These are phyloP conservation scores for Ophiocordyceps camponoti-saundersi DNA, from an alignment of 2,329 filamentous ascomycete genomes.

Conservation along the genomic window DNA sequence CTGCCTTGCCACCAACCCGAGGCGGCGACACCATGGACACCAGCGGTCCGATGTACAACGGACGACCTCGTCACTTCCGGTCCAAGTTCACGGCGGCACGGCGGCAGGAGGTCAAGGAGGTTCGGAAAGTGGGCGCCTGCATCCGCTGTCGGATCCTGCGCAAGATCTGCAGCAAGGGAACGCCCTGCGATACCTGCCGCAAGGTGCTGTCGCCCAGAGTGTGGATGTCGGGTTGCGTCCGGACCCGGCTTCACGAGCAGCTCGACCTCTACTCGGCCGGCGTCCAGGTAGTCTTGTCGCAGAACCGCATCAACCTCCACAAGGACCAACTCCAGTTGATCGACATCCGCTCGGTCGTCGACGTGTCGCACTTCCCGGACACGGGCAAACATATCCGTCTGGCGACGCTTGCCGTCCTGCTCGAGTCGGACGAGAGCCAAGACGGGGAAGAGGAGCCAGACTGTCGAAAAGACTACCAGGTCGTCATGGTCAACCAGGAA, in stretches of 20 bases:
- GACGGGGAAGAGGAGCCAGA: conserved; percentile 13
- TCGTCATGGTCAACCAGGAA: conserved; percentile 43
- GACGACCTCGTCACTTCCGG: conserved; percentile 33
- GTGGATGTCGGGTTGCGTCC: conserved; percentile 48
- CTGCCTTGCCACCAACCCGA: conserved; percentile 15
- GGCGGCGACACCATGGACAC: conserved; percentile 39
- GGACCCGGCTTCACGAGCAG: conserved; percentile 43
- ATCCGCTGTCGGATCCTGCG: conserved; percentile 48
- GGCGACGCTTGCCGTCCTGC: conserved; percentile 13
- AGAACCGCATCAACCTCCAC: conserved; percentile 38
- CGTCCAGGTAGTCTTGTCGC: conserved; percentile 44
- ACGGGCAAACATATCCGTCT: conserved; percentile 25
- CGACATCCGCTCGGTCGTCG: conserved; percentile 31
- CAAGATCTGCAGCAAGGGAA: conserved; percentile 49
- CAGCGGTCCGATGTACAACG: conserved; percentile 22
- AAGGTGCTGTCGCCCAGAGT: conserved; percentile 46
- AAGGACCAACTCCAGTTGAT: conserved; percentile 32
- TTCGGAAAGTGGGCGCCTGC: conserved; percentile 47
- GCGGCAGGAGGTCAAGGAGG: conserved; percentile 48
- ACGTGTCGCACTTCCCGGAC: conserved; percentile 43
- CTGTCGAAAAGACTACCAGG: conserved; percentile 13
- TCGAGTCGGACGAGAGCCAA: conserved; percentile 18
- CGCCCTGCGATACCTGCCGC: conserved; percentile 44
- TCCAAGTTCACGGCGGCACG: conserved; percentile 39
- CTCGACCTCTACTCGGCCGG: conserved; percentile 47